phyloP scores from a whole-genome alignment of 257 asterid species.

The Avicennia marina region DNA sequence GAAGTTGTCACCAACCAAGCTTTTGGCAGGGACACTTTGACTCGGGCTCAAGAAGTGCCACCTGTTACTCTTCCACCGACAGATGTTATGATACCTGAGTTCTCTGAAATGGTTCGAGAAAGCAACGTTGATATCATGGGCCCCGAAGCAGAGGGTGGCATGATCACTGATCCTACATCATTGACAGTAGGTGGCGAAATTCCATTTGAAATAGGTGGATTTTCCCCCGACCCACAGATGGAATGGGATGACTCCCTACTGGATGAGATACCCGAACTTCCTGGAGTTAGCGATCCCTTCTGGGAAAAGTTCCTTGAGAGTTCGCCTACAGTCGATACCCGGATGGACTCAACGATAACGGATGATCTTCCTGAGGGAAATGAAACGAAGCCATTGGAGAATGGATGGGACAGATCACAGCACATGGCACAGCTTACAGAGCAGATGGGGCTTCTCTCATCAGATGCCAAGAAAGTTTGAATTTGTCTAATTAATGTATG shows the following conservation, averaged over 20 bases:
- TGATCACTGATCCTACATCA: conserved; percentile 37
- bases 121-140: conserved; percentile 35
- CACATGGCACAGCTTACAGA: conserved; percentile 67
- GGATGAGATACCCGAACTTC: conserved; percentile 67
- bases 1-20: conserved; percentile 32
- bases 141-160: conserved; percentile 11
- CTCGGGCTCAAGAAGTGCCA: conserved; percentile 34
- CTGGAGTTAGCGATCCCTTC: conserved; percentile 61
- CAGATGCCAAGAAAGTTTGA: conserved; percentile 49
- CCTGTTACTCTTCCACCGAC: conserved; percentile 32
- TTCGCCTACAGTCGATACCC: conserved; percentile 41
- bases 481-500: too few species aligned
- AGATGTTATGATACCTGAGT: conserved; percentile 43
- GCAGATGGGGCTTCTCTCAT: conserved; percentile 83
- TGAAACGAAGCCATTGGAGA: conserved; percentile 35
- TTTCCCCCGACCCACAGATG: conserved; percentile 42
- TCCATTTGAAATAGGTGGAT: conserved; percentile 42
- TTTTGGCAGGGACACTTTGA: conserved; percentile 21
- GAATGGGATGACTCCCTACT: conserved; percentile 64
- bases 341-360: conserved; percentile 23
- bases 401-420: conserved; percentile 56
- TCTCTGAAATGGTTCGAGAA: conserved; percentile 43
- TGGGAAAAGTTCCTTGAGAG: conserved; percentile 84
- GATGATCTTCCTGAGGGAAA: conserved; percentile 39
- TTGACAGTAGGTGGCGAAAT: conserved; percentile 14